Evolutionary conservation across 75 land plant genomes (phyloP).

Genomic region (Cupressus sempervirens): DNA sequence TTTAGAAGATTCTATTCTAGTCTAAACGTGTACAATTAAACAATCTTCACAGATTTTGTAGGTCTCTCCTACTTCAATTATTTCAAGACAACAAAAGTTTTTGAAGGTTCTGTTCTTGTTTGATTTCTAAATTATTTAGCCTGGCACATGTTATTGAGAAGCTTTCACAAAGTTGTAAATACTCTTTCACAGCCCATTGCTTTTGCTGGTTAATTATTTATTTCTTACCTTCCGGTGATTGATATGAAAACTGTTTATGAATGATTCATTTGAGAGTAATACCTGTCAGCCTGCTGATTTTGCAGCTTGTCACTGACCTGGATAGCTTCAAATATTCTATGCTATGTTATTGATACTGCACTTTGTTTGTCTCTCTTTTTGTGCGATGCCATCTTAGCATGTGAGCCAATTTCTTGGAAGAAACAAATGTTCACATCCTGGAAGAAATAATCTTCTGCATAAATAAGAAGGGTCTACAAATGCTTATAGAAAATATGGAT

Average conservation of each 20-base stretch:
- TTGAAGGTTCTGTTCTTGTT: not conserved
- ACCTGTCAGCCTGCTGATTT: not conserved
- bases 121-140: not conserved
- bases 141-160: not conserved
- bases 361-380: not conserved
- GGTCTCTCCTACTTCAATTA: not conserved
- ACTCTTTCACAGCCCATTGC: not conserved
- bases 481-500: too few species aligned
- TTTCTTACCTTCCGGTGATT: not conserved
- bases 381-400: not conserved
- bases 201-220: not conserved
- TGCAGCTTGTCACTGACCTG: not conserved
- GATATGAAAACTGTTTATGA: not conserved
- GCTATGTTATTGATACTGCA: not conserved
- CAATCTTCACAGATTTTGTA: not conserved
- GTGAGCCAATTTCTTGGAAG: not conserved
- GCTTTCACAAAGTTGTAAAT: not conserved
- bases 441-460: not conserved
- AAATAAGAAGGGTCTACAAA: not conserved
- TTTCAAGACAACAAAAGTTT: not conserved
- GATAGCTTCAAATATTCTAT: not conserved
- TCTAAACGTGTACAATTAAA: not conserved
- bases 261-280: not conserved
- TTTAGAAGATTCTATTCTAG: not conserved
- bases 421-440: not conserved